phyloP scores from a whole-genome alignment of 805 yeast species.

The Isabelozyma rhagii region DNA sequence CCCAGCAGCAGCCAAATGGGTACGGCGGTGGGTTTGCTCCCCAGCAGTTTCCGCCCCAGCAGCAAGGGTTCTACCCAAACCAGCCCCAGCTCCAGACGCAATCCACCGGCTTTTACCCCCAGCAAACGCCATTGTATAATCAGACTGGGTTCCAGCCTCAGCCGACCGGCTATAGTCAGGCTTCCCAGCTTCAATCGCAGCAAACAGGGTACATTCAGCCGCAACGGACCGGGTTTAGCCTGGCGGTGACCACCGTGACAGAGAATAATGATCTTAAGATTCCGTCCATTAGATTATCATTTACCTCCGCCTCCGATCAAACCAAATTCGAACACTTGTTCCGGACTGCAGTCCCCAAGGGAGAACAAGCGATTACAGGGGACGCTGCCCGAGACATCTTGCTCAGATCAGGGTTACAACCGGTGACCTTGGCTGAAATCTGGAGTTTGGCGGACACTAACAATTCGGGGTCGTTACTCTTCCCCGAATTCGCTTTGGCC shows the following conservation, averaged over 20 bases:
- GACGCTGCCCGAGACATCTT: constrained; percentile 76
- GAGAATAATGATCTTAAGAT: constrained; percentile 61
- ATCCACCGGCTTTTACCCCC: constrained; percentile 12
- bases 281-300: constrained; percentile 76
- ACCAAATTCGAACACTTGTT: constrained; percentile 81
- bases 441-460: constrained; percentile 92
- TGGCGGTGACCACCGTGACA: constrained; percentile 38
- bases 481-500: constrained; percentile 93
- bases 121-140: constrained; percentile 11
- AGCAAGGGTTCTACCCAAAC: constrained; percentile 42
- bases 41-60: constrained; percentile 30
- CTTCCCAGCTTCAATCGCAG: constrained; percentile 24
- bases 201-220: constrained; percentile 35
- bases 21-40: constrained; percentile 20
- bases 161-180: constrained; percentile 14
- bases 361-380: constrained; percentile 68
- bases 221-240: constrained; percentile 48
- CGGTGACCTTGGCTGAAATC: constrained; percentile 73
- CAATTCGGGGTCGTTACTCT: constrained; percentile 77
- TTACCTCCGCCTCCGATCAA: constrained; percentile 83
- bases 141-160: constrained; percentile 14
- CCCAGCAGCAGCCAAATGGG: constrained; percentile 16
- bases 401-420: constrained; percentile 73
- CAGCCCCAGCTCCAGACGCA: not conserved
- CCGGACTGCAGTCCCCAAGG: constrained; percentile 68